Conservation (phyloP, 345 rosid genomes). For the Mangifera indica region DNA sequence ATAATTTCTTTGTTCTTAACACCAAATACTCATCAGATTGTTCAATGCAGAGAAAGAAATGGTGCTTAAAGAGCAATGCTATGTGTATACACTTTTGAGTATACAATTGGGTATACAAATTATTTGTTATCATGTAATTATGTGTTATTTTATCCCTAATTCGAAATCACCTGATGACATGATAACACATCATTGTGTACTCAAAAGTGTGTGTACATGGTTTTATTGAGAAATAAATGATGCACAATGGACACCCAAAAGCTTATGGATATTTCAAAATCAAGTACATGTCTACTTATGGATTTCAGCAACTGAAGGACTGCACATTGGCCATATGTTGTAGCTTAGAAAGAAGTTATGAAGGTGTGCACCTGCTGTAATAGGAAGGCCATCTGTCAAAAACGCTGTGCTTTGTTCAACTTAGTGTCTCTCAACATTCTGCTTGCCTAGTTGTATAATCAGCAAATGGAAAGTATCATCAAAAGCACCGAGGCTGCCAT, state of each 20-base stretch:
- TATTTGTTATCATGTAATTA: no score
- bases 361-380: slow-evolving; percentile 16
- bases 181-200: no score
- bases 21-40: background rate
- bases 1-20: background rate
- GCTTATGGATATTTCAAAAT: background rate
- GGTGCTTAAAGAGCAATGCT: no score
- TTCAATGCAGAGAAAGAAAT: background rate
- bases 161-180: no score
- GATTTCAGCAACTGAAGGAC: background rate
- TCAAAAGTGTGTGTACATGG: no score
- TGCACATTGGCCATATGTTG: background rate
- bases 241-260: background rate
- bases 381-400: slow-evolving; percentile 14
- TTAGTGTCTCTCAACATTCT: slow-evolving; percentile 10
- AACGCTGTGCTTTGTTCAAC: slow-evolving; percentile 12
- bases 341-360: slow-evolving; percentile 3
- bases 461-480: slow-evolving; percentile 21
- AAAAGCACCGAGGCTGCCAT: slow-evolving; percentile 32
- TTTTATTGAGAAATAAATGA: background rate
- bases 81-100: no score
- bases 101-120: no score
- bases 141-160: no score
- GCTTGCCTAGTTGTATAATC: slow-evolving; percentile 7
- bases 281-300: background rate